These are phyloP conservation scores for Daedaleopsis sinensis DNA, from an alignment of 768 basidiomycete genomes.

Conservation along the genomic window DNA sequence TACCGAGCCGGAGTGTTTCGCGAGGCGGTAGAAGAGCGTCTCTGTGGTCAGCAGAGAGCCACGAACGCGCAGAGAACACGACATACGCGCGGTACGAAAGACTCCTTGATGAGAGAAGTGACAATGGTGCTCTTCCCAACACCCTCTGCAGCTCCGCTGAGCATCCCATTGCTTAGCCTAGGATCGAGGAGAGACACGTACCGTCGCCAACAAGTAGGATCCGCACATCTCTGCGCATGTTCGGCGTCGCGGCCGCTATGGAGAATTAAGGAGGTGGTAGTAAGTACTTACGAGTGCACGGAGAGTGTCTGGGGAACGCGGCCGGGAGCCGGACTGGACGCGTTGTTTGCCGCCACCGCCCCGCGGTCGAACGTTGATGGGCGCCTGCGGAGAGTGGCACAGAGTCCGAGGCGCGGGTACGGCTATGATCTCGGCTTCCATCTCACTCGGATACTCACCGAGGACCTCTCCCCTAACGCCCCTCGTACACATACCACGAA, in stretches of 20 bases:
- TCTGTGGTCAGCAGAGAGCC: not conserved
- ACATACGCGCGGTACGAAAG: slow-evolving; percentile 85
- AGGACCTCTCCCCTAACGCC: too few relatives aligned
- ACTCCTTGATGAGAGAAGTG: slow-evolving; percentile 95
- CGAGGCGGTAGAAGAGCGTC: not conserved
- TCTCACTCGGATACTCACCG: slow-evolving; percentile 11
- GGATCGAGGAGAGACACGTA: slow-evolving; percentile 38
- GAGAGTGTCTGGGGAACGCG: not conserved
- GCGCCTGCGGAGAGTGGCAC: not conserved
- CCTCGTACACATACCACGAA: too few relatives aligned
- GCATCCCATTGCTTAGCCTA: slow-evolving; percentile 9
- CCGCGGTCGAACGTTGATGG: too few relatives aligned
- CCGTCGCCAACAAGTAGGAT: slow-evolving; percentile 95
- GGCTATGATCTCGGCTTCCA: slow-evolving; percentile 11
- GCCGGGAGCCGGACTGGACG: slow-evolving; percentile 2
- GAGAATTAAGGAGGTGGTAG: not conserved
- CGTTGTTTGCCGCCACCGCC: slow-evolving; percentile 12
- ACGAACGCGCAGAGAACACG: slow-evolving; percentile 6
- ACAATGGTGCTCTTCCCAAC: slow-evolving; percentile 98
- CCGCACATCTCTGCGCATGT: slow-evolving; percentile 90
- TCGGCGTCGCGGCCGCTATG: slow-evolving; percentile 15
- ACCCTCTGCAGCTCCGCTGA: slow-evolving; percentile 61
- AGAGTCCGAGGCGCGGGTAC: not conserved
- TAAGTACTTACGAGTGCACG: too few relatives aligned
- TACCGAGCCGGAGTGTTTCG: slow-evolving; percentile 34